Evolutionary conservation across 768 basidiomycete species (phyloP), one percentile per base, ranked within the genome.

Genomic region (Boletus pseudopeckii): DNA sequence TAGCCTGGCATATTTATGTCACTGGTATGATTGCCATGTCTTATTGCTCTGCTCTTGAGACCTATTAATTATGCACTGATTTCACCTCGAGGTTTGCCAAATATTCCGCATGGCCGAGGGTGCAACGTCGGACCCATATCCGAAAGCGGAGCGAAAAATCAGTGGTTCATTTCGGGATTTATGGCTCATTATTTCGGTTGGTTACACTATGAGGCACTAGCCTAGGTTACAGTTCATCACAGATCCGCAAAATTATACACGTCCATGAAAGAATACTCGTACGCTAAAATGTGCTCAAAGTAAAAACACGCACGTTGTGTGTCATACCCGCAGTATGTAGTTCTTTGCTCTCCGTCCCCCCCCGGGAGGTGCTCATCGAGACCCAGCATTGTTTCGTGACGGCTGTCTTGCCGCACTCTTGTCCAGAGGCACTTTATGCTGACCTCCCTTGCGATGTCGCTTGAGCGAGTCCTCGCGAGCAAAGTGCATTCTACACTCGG

Each of bases 401-500:
- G 43, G 30, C 9, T 13, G n/a, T 26, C 22, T 50, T 20, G 8
- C 33, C 9, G n/a, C 18, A 33, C 20, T 28, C 39, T 37, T 47
- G 4, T 47, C 53, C 2, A 20, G 24, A 24, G 38, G 15, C 1
- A 14, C 37, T 4, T 54, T 54, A 15, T 67, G 62, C 7, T 53
- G 49, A 24, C 50, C 30, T 22, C 64, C 61, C 33, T 56, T 69
- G 0, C 49, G 17, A 26, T 69, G 68, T 9, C 68, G 59, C 56
- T 56, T 67, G 18, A 71, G 53, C 1, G 68, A 69, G 24, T 69
- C 68, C n/a, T 55, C 63, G 0, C 70, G 65, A 33, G 70, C 64
- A 58, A 71, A 69, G 10, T 0, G 15, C 44, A 44, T 2, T 24
- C 62, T 56, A 18, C 70, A 70, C 9, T 42, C 10, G 2, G 3